Evolutionary conservation across 1,139 yeast genomes (phyloP).

Genomic region (Yamadazyma blattariae): DNA sequence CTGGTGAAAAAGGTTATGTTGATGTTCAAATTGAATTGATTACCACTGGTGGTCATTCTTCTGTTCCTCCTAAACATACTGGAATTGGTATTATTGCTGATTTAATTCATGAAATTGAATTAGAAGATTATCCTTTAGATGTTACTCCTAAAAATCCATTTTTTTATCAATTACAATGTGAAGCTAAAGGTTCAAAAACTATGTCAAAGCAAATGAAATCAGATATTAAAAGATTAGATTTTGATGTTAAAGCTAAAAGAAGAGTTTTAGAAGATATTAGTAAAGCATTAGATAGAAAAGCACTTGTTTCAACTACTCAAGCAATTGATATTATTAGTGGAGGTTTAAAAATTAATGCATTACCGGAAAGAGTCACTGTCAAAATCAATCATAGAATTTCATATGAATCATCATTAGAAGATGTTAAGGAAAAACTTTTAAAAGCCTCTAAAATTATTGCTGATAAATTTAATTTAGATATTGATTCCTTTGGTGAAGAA

Average conservation of each 20-base stretch:
- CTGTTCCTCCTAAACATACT: conserved; percentile 48
- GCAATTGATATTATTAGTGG: conserved; percentile 65
- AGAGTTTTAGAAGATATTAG: conserved; percentile 35
- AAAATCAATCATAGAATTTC: conserved; percentile 59
- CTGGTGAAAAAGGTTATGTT: conserved; percentile 47
- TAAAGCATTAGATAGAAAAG: conserved; percentile 26
- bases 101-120: conserved; percentile 37
- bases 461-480: conserved; percentile 30
- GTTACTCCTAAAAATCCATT: conserved; percentile 41
- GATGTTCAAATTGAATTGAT: conserved; percentile 35
- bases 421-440: conserved; percentile 19
- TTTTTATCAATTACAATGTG: conserved; percentile 39
- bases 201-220: conserved; percentile 27
- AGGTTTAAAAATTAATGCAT: conserved; percentile 68
- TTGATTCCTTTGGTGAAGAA: conserved; percentile 29
- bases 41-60: conserved; percentile 51
- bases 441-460: conserved; percentile 26
- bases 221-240: conserved; percentile 39
- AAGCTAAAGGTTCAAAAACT: conserved; percentile 36
- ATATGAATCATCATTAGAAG: conserved; percentile 33
- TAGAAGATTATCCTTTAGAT: conserved; percentile 29
- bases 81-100: conserved; percentile 44
- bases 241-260: conserved; percentile 37
- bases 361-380: conserved; percentile 64
- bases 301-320: conserved; percentile 59